Evolutionary conservation across 2,329 filamentous ascomycete species (phyloP), one percentile per base, ranked within the genome.

Genomic region (Aschersonia sp.): DNA sequence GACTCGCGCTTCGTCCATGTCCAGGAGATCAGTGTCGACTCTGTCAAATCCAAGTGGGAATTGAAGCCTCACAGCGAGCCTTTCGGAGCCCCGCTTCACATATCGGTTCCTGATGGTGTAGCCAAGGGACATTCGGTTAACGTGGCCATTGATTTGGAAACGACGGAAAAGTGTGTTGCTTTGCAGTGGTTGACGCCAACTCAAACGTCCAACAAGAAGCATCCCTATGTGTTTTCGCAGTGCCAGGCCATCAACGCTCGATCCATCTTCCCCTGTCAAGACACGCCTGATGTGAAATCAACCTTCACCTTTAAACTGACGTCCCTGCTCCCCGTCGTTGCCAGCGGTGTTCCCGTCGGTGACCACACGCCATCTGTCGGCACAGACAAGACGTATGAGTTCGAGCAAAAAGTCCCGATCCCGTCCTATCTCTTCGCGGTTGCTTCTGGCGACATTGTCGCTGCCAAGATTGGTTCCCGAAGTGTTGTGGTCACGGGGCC

Each of bases 221-320:
- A 94, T 55, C 90, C 90, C 1, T 97, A 95, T 66, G 90, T 97
- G 81, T 97, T 97, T 70, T 94, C 87, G 43, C 92, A 97, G 70
- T 95, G 89, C 64, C 90, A 98, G 71, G 89, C 90, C 47, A 97
- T 95, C 59, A 89, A 97, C 59, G 87, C 87, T 42, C 81, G 92
- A 50, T 94, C 88, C 44, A 77, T 97, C 51, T 94, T 97, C 64
- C 92, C 92, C 6, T 97, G 90, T 66, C 90, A 97, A 69, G 92
- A 98, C 61, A 97, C 92, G 1, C 92, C 92, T 4, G 90, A 95
- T 62, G 85, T 95, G 58, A 98, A 98, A 71, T 88, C 86, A n/a
- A 94, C 88, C 1, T 88, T 89, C 66, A 81, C 82, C 52, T 95
- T 95, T 70, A 84, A 83, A 58, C 83, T 98, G 59, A 81, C 81